Base-by-base conservation (phyloP, 2,329 filamentous ascomycete species). In the Talaromyces sp. region DNA sequence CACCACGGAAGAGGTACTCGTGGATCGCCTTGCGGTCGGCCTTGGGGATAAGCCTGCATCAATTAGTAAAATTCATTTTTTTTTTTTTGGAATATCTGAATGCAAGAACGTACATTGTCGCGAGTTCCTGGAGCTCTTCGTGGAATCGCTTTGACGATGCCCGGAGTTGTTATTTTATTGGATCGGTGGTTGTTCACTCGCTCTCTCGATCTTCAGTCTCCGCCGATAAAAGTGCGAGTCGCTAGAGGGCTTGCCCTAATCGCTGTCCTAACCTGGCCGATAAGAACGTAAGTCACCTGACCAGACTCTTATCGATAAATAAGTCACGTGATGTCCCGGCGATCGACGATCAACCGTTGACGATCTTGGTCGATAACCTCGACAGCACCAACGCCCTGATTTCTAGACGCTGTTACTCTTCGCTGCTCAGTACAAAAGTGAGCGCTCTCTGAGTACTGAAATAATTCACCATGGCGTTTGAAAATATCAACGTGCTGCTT, bases 21-120 rank as follows among this genome's bases (percentile, higher is more conserved):
- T 99, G 95, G 84, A 99, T 98, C 89, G 92, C 91, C 91, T 99
- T 99, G 86, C 96, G 93, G 86, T 99, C 95, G 82, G 91, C 90
- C 89, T 98, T 98, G 81, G 95, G 95, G 82, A 99, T 99, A 86
- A 99, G 89, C 95, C 89, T 93, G 71, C 13, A 41, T 56, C 27
- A 19, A 58, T 62, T 63, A 62, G 57, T 72, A 46, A 69, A 65
- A 56, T 55, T 52, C 35, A 31, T 14, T 5, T 21, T 46, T 58
- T 55, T n/a, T 51, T 53, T n/a, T n/a, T n/a, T n/a, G n/a, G n/a
- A n/a, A 19, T 41, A 58, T 29, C 35, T 35, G 26, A 38, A 29
- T 11, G 58, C 24, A 60, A 66, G 32, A 53, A 66, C 75, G 65
- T 74, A 79, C 78, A 81, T 81, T 79, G 78, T 80, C 74, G 79